Conservation (phyloP, 441 rosid species). For the Arabidopsis hybrid region DNA sequence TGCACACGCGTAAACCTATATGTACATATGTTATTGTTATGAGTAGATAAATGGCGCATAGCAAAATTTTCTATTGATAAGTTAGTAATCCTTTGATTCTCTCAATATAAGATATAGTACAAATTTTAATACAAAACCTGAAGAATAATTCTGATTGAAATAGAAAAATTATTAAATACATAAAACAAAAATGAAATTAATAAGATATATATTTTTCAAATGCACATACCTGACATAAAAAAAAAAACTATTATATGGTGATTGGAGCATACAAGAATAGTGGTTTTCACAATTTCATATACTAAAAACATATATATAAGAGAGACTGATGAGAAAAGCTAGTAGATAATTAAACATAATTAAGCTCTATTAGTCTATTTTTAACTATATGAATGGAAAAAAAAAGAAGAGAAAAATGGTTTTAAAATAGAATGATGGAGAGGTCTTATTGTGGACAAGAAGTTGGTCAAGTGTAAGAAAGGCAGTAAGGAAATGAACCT, state of each 20-base stretch:
- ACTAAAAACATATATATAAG: neutral
- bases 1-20: neutral
- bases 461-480: constrained; percentile 57
- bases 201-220: neutral
- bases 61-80: neutral
- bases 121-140: neutral
- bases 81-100: too few relatives aligned
- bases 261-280: neutral
- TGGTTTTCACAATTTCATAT: neutral
- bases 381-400: neutral
- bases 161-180: neutral
- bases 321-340: neutral
- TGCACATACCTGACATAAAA: neutral
- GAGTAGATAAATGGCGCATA: neutral
- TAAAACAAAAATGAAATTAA: neutral
- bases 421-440: constrained; percentile 6
- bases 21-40: neutral
- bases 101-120: neutral
- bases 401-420: constrained; percentile 1
- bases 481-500: constrained; percentile 48
- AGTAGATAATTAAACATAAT: neutral
- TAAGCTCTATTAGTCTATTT: neutral
- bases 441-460: constrained; percentile 35
- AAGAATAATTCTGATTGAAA: neutral
- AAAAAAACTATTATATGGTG: neutral